Evolutionary conservation across 768 basidiomycete species (phyloP).

Genomic region (Pleurotus cornucopiae): DNA sequence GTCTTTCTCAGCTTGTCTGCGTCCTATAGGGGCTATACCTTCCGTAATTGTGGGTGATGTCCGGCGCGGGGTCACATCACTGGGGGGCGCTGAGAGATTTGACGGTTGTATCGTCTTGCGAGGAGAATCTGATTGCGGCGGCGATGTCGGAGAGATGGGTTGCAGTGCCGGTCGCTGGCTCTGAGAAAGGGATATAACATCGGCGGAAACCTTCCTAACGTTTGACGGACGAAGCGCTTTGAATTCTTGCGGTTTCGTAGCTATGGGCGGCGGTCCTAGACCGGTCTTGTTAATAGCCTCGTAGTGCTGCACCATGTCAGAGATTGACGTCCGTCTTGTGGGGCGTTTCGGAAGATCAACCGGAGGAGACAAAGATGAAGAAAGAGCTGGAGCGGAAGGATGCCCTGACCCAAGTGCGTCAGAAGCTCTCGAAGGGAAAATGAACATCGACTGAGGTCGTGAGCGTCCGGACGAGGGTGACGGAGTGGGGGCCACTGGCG

Average conservation of each 20-base stretch:
- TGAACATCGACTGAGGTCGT: slow-evolving; percentile 81
- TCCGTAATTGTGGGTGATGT: not conserved
- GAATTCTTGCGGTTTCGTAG: slow-evolving; percentile 14
- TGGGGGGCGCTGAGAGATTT: not conserved
- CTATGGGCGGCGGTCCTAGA: slow-evolving; percentile 26
- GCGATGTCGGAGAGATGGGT: not conserved
- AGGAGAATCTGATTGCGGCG: not conserved
- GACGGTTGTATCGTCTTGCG: slow-evolving; percentile 4
- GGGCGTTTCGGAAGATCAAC: slow-evolving; percentile 31
- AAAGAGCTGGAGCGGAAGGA: slow-evolving; percentile 31
- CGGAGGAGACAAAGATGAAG: not conserved
- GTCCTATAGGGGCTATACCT: not conserved
- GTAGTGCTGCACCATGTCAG: slow-evolving; percentile 81
- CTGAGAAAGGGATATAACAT: slow-evolving; percentile 6
- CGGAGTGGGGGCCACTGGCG: slow-evolving; percentile 16
- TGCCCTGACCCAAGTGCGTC: slow-evolving; percentile 29
- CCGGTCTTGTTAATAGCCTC: slow-evolving; percentile 53
- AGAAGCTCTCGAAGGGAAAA: slow-evolving; percentile 55
- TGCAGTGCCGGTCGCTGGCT: not conserved
- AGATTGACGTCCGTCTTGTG: slow-evolving; percentile 66
- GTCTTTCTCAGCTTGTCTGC: not conserved
- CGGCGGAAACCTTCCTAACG: slow-evolving; percentile 11
- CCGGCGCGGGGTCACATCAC: not conserved
- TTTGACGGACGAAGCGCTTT: slow-evolving; percentile 7
- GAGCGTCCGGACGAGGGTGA: slow-evolving; percentile 39